Percentiles rank a stretch among this genome's conserved stretches.
These are phyloP conservation scores for Amauroascus verrucosus DNA, from an alignment of 2,329 filamentous ascomycete genomes.

Conservation along the genomic window DNA sequence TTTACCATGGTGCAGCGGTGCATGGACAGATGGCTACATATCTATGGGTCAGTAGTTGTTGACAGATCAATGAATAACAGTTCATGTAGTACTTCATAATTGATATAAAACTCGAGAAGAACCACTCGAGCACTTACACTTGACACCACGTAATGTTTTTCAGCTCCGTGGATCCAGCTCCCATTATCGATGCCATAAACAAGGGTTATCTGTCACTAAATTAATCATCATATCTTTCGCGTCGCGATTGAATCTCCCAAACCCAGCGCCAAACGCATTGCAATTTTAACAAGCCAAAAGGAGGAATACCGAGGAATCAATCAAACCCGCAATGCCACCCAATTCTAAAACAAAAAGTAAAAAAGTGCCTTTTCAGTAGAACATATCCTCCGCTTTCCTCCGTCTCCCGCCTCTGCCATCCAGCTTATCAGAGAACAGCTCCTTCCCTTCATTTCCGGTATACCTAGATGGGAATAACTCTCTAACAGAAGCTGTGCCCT, in stretches of 20 bases:
- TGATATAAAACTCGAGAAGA: too few relatives aligned
- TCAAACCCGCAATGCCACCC: neutral
- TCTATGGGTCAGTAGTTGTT: conserved; percentile 26
- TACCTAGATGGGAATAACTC: conserved; percentile 60
- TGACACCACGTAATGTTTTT: too few relatives aligned
- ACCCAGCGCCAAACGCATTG: neutral
- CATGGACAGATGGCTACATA: conserved; percentile 40
- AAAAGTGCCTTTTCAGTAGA: conserved; percentile 41
- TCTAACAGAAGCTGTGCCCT: conserved; percentile 54
- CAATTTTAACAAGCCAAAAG: neutral
- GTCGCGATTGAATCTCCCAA: neutral
- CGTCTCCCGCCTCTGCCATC: conserved; percentile 50
- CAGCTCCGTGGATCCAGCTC: too few relatives aligned
- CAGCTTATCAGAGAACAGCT: conserved; percentile 54
- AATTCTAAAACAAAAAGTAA: neutral
- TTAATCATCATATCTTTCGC: neutral
- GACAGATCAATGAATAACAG: neutral
- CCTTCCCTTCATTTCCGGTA: conserved; percentile 52
- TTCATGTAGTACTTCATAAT: neutral
- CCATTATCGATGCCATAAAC: neutral
- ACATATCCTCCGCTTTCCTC: conserved; percentile 63
- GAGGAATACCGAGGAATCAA: neutral
- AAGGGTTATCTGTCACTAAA: neutral
- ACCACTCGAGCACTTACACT: too few relatives aligned
- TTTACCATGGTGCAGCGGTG: conserved; percentile 34